These are phyloP conservation scores for Apiotrichum montevideense DNA, from an alignment of 1,284 basidiomycete species.

Conservation along the genomic window DNA sequence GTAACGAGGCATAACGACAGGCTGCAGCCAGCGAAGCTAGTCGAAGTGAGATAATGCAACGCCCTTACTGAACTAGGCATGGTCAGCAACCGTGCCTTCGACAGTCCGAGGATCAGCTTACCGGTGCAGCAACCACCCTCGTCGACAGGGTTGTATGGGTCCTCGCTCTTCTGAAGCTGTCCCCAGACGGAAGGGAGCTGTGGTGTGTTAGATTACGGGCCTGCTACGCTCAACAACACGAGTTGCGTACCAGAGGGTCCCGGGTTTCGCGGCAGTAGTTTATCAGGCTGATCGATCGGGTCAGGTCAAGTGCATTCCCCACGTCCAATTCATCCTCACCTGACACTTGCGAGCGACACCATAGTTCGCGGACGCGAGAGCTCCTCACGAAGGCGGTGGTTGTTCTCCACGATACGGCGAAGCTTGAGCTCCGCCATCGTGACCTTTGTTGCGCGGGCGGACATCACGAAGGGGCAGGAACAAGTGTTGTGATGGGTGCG, in stretches of 20 bases:
- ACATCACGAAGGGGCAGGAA: slow-evolving; percentile 15
- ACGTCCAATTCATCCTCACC: slow-evolving; percentile 23
- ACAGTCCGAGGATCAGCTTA: slow-evolving; percentile 14
- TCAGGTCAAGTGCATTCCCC: neutral
- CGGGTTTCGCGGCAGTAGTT: slow-evolving; percentile 86
- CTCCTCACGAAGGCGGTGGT: slow-evolving; percentile 86
- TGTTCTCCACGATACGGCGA: slow-evolving; percentile 85
- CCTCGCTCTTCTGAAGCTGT: slow-evolving; percentile 72
- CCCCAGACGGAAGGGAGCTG: slow-evolving; percentile 91
- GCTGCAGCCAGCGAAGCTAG: neutral
- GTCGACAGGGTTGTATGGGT: slow-evolving; percentile 35
- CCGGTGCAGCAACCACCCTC: slow-evolving; percentile 34
- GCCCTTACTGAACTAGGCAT: slow-evolving; percentile 7
- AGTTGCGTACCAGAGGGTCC: slow-evolving; percentile 68
- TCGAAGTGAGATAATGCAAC: slow-evolving; percentile 3
- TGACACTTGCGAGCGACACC: slow-evolving; percentile 76
- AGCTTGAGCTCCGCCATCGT: slow-evolving; percentile 96
- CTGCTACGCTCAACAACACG: no score
- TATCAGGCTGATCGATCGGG: slow-evolving; percentile 62
- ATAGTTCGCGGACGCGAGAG: slow-evolving; percentile 77
- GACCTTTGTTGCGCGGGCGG: slow-evolving; percentile 34
- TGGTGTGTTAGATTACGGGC: neutral
- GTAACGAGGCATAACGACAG: neutral
- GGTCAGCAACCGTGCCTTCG: neutral
- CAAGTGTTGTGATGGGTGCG: no score